Percentiles rank a stretch among this genome's conserved stretches.
Evolutionary conservation across 2,329 filamentous ascomycete genomes (phyloP).

Genomic region (Aspergillus viridinutans): DNA sequence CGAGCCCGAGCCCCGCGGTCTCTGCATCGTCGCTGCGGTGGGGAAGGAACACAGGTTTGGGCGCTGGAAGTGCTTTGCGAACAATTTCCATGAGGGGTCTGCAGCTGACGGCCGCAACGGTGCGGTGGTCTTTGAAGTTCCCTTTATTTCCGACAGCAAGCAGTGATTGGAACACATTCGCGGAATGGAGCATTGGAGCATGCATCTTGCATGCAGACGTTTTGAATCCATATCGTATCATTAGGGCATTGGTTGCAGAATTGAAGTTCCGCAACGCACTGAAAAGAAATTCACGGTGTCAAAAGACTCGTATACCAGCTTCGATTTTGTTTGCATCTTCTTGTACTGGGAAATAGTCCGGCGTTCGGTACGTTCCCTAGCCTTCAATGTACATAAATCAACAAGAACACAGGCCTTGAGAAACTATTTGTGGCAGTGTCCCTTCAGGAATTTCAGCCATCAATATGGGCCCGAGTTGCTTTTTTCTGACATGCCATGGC

Average conservation of each 20-base stretch:
- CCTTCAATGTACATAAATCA: not conserved
- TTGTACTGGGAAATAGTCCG: not conserved
- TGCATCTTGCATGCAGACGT: not conserved
- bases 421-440: not conserved
- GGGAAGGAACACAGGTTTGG: slow-evolving; percentile 84
- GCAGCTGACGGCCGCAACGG: slow-evolving; percentile 64
- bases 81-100: slow-evolving; percentile 33
- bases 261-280: not conserved
- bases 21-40: slow-evolving; percentile 81
- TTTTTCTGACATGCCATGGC: not conserved
- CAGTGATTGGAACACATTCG: not conserved
- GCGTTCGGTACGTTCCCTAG: not conserved
- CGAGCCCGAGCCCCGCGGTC: slow-evolving; percentile 51
- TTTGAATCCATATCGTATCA: not conserved
- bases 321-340: not conserved
- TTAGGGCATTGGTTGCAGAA: not conserved
- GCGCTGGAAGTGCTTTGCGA: slow-evolving; percentile 61
- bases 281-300: not conserved
- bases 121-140: slow-evolving; percentile 81
- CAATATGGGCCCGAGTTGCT: not conserved
- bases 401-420: not conserved
- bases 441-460: not conserved
- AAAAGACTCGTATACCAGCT: not conserved
- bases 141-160: slow-evolving; percentile 35
- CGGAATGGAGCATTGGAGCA: not conserved